Percentiles rank a stretch among this genome's conserved stretches.
Evolutionary conservation across 2,329 filamentous ascomycete genomes (phyloP).

Genomic region (Blastomyces percursus): DNA sequence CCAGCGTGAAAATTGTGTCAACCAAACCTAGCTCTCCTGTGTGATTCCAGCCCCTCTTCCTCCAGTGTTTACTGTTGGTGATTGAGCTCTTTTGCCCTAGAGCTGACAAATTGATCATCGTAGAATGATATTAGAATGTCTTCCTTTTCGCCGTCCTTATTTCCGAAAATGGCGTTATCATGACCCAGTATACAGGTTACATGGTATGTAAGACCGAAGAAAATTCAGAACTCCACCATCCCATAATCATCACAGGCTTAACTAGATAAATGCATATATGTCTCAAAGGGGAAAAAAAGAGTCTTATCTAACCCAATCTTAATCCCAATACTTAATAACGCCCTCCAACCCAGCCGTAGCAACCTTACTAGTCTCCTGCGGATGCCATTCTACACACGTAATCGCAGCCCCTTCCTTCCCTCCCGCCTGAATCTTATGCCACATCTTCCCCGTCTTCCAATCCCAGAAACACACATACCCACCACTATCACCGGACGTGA

Average conservation of each 20-base stretch:
- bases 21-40: too few species aligned
- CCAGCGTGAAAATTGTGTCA: not conserved
- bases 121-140: not conserved
- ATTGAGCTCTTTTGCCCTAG: too few species aligned
- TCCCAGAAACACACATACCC: conserved; percentile 97
- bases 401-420: conserved; percentile 61
- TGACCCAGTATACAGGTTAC: not conserved
- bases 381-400: conserved; percentile 87
- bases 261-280: not conserved
- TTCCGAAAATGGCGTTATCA: not conserved
- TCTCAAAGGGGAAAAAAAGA: not conserved
- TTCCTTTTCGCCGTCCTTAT: not conserved
- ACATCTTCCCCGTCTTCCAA: conserved; percentile 99
- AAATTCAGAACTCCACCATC: not conserved
- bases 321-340: conserved; percentile 89
- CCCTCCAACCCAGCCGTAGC: conserved; percentile 84
- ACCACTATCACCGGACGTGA: conserved; percentile 74
- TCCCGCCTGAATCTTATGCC: conserved; percentile 77
- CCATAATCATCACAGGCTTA: not conserved
- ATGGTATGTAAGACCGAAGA: not conserved
- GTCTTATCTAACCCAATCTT: conserved; percentile 18
- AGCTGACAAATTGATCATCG: not conserved
- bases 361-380: conserved; percentile 93
- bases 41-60: too few species aligned
- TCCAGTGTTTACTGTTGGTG: too few species aligned